Evolutionary conservation across 257 asterid genomes (phyloP).

Genomic region (Asclepias syriaca): DNA sequence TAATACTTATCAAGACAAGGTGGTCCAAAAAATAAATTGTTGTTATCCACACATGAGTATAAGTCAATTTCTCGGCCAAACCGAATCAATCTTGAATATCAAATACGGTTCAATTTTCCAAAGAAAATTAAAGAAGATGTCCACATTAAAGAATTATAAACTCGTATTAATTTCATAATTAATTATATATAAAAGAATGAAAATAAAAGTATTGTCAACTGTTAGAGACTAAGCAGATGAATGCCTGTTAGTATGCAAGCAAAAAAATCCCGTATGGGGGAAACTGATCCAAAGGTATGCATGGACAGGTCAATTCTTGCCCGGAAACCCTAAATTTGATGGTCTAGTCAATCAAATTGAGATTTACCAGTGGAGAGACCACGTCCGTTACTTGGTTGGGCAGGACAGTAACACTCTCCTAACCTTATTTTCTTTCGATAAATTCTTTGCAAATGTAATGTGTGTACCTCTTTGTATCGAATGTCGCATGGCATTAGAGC

Average conservation of each 20-base stretch:
- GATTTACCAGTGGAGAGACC: conserved; percentile 15
- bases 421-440: neutral
- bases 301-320: conserved; percentile 22
- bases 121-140: neutral
- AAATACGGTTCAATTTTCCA: neutral
- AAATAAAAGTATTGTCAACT: too few species aligned
- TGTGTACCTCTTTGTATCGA: neutral
- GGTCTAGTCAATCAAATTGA: conserved; percentile 18
- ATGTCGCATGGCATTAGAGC: neutral
- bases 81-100: too few species aligned
- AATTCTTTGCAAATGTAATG: neutral
- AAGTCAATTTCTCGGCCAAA: neutral
- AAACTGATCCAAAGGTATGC: neutral
- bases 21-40: neutral
- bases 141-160: neutral
- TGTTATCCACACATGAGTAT: neutral
- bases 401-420: conserved; percentile 7
- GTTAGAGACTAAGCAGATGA: neutral
- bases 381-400: conserved; percentile 8
- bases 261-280: neutral
- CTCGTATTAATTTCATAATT: too few species aligned
- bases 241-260: neutral
- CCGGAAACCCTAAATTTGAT: neutral
- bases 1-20: neutral
- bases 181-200: too few species aligned